Evolutionary conservation across 2,329 filamentous ascomycete species (phyloP), one percentile per base, ranked within the genome.

Genomic region (Blastomyces gilchristii): DNA sequence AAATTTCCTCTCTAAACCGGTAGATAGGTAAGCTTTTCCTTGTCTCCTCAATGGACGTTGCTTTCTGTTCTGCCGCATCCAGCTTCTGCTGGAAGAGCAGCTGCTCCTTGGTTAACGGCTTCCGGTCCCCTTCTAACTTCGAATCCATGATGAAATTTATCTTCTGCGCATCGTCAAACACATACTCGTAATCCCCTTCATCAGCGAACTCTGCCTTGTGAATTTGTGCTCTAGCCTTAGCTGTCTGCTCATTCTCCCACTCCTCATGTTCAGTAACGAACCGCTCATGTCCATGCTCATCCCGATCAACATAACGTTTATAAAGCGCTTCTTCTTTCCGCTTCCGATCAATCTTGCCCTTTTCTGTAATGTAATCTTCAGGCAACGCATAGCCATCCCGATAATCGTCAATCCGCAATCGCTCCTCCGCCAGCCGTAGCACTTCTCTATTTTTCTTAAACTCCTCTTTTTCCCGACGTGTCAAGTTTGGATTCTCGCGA

Each of bases 241-340:
- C 83, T 0, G 88, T 84, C 76, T 97, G 93, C 72, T 97, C 93
- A 63, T 85, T 80, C 73, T 99, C 94, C 93, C 93, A 99, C 71
- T 96, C 90, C 66, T 99, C 92, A 67, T 96, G 89, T 73, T 99
- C 94, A 0, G 91, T 96, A 63, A 96, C 85, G 69, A 91, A 95
- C 69, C 87, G 88, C 73, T 97, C 93, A 67, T 94, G 87, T 4
- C 92, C 92, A 69, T 87, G 87, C 69, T 95, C 90, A 69, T 96
- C 91, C 65, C 85, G 84, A 66, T 97, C 92, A 3, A 96, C 87
- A 69, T 96, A 93, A 60, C 92, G 85, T 73, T 91, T 92, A 77
- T 96, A 96, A 12, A 99, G 81, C 0, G 90, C 90, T 31, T 95
- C 90, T 66, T 94, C 85, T 73, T 97, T 97, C 73, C 89, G 89